phyloP scores from a whole-genome alignment of 1,284 basidiomycete genomes.

The Hemileia vastatrix region DNA sequence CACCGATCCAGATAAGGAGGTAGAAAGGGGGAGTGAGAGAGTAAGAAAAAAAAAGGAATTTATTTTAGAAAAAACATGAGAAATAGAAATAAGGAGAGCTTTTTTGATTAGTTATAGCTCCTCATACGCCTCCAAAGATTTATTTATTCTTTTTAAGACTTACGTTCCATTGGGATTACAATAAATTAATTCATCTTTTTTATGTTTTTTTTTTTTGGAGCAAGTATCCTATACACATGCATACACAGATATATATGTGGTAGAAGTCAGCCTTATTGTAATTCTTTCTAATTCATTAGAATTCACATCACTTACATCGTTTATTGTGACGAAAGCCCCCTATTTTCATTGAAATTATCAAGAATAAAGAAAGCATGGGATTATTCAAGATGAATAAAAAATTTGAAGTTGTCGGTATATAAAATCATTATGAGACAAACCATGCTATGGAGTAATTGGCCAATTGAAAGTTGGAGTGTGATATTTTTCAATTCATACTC shows the following conservation, averaged over 20 bases:
- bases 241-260: neutral
- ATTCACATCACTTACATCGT: slow-evolving; percentile 12
- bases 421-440: neutral
- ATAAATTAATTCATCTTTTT: slow-evolving; percentile 6
- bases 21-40: no score
- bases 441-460: slow-evolving; percentile 10
- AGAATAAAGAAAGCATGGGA: no score
- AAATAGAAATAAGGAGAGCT: neutral
- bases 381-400: neutral
- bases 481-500: slow-evolving; percentile 11
- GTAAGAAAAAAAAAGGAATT: no score
- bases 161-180: slow-evolving; percentile 14
- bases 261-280: no score
- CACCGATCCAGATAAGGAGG: no score
- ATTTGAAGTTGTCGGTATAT: neutral
- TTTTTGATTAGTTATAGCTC: neutral
- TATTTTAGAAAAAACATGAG: neutral
- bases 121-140: neutral
- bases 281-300: neutral
- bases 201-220: neutral
- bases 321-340: slow-evolving; percentile 16
- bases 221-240: slow-evolving; percentile 6
- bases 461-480: slow-evolving; percentile 4
- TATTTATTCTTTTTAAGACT: neutral
- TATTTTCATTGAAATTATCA: no score